Base-by-base conservation (phyloP, 1,284 basidiomycete species). In the Sporisorium reilianum region DNA sequence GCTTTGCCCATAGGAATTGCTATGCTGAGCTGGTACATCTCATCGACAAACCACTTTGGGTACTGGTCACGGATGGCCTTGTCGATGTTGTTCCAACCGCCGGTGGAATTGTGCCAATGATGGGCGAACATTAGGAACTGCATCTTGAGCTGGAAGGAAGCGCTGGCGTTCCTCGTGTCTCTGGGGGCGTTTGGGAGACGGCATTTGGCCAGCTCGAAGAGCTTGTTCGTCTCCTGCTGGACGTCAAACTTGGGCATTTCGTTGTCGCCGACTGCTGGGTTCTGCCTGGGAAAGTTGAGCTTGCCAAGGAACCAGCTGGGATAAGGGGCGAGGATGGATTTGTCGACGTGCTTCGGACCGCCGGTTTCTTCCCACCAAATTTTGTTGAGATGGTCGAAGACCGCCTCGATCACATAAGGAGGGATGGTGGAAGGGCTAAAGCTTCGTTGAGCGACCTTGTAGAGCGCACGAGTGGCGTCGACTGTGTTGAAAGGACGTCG, bases 291-390 rank as follows among this genome's bases (percentile, higher is more conserved):
- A n/a, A 42, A 12, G 10, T 30, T n/a, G 11, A 54, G 40, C 40
- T 42, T 54, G 40, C 26, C 52, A 9, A 54, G n/a, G 40, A 54
- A 54, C 52, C 52, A 54, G 10, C 12, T 9, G 16, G 52, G 52
- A 23, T 42, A 54, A 28, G 25, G 7, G 2, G 25, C 25, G 7
- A 54, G 38, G 28, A 54, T 16, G 28, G 28, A 32, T 22, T 56
- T 26, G 54, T 38, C 25, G 34, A 56, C 23, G 16, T 18, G 16
- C 14, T 34, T 1, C 7, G 23, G 42, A 25, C 54, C 34, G 25
- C 54, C 44, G n/a, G 55, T 57, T 18, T 38, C 25, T n/a, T 57
- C 7, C 44, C 55, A 57, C 46, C 55, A 57, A 36, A 48, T 48
- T 5, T 18, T 26, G 32, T 25, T 34, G 14, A 48, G 34, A 4